A percentile compares a stretch with the other conserved stretches of the same genome.
Conservation (phyloP, 116 monocot genomes). For the Papilionanthe hybrid region DNA sequence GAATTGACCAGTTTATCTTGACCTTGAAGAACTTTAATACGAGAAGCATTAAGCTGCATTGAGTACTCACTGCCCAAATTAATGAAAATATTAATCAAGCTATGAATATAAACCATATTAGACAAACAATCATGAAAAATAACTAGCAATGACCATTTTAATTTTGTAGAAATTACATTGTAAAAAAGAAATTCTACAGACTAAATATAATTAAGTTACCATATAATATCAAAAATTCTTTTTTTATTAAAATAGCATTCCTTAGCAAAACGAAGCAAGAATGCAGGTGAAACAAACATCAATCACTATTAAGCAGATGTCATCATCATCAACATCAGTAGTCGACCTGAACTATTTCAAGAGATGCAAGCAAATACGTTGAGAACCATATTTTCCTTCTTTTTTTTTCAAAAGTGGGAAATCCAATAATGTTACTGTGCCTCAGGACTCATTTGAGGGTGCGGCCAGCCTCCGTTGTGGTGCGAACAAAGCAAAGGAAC, state of each 20-base stretch:
- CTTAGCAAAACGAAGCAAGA: neutral
- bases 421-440: too few species aligned
- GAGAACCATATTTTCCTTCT: neutral
- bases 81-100: conserved; percentile 2
- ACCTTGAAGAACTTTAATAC: conserved; percentile 86
- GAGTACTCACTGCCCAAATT: conserved; percentile 75
- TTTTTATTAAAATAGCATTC: neutral
- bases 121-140: neutral
- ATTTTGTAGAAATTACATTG: neutral
- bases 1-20: conserved; percentile 82
- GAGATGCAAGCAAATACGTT: neutral
- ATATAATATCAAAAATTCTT: neutral
- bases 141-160: neutral
- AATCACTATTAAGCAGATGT: neutral
- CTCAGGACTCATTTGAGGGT: too few species aligned
- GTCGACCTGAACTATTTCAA: neutral
- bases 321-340: neutral
- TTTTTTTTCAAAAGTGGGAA: neutral
- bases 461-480: too few species aligned
- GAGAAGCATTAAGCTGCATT: conserved; percentile 96
- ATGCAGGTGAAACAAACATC: neutral
- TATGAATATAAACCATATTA: neutral
- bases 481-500: too few species aligned
- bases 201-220: neutral
- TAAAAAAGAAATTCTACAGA: conserved; percentile 1